Base-by-base conservation (phyloP, 306 rosid genomes). In the Lathyrus tuberosus region DNA sequence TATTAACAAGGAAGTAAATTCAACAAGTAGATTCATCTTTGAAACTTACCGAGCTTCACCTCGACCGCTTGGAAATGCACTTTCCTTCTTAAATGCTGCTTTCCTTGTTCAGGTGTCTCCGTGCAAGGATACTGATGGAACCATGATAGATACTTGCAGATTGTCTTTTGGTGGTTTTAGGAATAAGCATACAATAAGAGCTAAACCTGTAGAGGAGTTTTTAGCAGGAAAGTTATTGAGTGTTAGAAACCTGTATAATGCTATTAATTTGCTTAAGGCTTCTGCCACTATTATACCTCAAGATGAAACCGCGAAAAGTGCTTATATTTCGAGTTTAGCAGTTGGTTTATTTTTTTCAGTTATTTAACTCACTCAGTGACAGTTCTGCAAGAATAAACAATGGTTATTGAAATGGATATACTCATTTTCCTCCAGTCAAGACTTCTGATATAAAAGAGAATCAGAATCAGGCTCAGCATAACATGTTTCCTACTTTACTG, bases 111-210 rank as follows among this genome's bases (percentile, higher is more conserved):
- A n/a, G n/a, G n/a, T n/a, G n/a, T n/a, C n/a, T n/a, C n/a, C n/a
- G n/a, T n/a, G n/a, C n/a, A 66, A 86, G 30, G 76, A 75, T 67
- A 74, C 80, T 46, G 69, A 58, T 42, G 85, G 79, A 70, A 60
- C 81, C 54, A 11, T 62, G 53, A 76, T 93, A 47, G 64, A 81
- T 63, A 56, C 66, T 41, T 85, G 96, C 69, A 83, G 79, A 75
- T 60, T 94, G 73, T 80, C 85, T 72, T 88, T 84, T 75, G 97
- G 98, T 62, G 97, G 86, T 67, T 87, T 65, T 71, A 96, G 90
- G 62, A 78, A 85, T 7, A 90, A 84, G 47, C 90, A 80, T 78
- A 88, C 98, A 46, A 65, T 84, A 30, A 82, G 98, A 77, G 96
- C 89, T 51, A 94, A 81, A 87, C 73, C 48, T 51, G 79, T 81